Evolutionary conservation across 768 basidiomycete species (phyloP), one percentile per base, ranked within the genome.

Genomic region (Neoboletus subvelutipes): DNA sequence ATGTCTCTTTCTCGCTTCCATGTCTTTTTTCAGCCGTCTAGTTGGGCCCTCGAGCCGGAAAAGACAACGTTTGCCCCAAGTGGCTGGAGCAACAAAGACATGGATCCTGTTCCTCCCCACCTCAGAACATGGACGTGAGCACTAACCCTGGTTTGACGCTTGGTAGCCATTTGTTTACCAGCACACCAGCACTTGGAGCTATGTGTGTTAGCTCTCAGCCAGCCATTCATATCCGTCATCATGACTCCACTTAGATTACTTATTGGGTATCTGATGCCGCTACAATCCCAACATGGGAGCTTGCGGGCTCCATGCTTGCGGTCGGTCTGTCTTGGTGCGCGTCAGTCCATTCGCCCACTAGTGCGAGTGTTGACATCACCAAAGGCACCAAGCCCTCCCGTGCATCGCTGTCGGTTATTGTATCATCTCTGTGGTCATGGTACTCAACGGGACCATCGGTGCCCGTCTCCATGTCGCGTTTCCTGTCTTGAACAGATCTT

Each of bases 371-470:
- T 40, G 39, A 40, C 20, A 20, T 40, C 11, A 20, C 5, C 10
- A 10, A 40, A 40, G 39, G 39, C 18, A 11, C 18, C 39, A 40
- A n/a, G 39, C 39, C 2, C 39, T 40, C 39, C 17, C n/a, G 8
- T n/a, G 39, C 39, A 40, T 40, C 11, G 39, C 39, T 10, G 39
- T 3, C 20, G 39, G n/a, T 2, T 40, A 40, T n/a, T 39, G 18
- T 40, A n/a, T 40, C 39, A 40, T 40, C 15, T 17, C 34, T 17
- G 34, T 40, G 9, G 83, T 86, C 20, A 84, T 94, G 77, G 83
- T 92, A 3, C 75, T 90, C 50, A 94, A 40, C 64, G 92, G 91
- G 50, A 85, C 88, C 3, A 80, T 86, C 41, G 89, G 90, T n/a
- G 88, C 90, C 29, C 82, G 39, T 3, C 18, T 36, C 34, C 34